Evolutionary conservation across 306 rosid species (phyloP), one percentile per base, ranked within the genome.

Genomic region (Sicyos edulis): DNA sequence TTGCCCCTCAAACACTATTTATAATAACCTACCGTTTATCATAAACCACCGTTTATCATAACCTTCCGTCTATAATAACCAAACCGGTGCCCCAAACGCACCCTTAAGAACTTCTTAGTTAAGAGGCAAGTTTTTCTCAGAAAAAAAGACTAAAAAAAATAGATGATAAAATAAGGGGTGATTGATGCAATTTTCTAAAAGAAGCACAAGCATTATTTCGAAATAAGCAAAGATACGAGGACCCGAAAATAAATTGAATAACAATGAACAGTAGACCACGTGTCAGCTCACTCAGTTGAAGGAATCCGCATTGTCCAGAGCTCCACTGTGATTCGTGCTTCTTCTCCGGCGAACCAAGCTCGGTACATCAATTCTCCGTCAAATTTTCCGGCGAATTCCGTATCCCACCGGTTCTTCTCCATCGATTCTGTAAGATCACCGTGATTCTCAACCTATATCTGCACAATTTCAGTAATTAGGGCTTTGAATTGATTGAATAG

Each of bases 381-480:
- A 15, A 74, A 29, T 7, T 80, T 37, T 51, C 76, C 75, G 62
- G 75, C 57, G 16, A 74, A 57, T 82, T 72, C 12, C 68, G 24
- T 32, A n/a, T 53, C 55, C 50, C 63, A 45, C 69, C 78, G 76
- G 62, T 71, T 71, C 47, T 40, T 65, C 74, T 79, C 77, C 72
- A 70, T 54, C 44, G 24, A 24, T 51, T 76, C 77, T 51, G 85
- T 81, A 78, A 74, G 85, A 64, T 70, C 59, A 55, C 75, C 51
- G 24, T 17, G 11, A 24, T 62, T 49, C 74, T 52, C 52, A 22
- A 70, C 40, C 45, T 22, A 4, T 19, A 6, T 16, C 8, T 19
- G 72, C 55, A 15, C 49, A 70, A 20, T 50, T 9, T 52, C 37
- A 22, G 50, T 53, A 29, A 54, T 74, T 59, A 69, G 10, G 55